Percentiles rank a stretch among this genome's conserved stretches.
These are phyloP conservation scores for Kwoniella shivajii DNA, from an alignment of 1,284 basidiomycete genomes.

Conservation along the genomic window DNA sequence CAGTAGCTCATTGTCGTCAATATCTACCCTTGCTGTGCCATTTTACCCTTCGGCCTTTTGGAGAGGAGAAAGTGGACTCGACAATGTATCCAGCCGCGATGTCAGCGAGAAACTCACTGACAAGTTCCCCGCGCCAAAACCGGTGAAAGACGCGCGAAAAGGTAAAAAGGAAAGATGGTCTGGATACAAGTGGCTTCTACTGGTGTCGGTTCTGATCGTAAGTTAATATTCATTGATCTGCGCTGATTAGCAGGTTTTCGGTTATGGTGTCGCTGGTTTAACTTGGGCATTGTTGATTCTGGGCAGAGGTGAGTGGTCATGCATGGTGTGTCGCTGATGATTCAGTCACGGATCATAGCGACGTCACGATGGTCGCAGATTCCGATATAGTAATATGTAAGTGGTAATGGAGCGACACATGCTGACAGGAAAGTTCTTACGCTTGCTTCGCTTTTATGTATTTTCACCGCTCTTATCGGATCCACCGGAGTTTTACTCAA, in stretches of 20 bases:
- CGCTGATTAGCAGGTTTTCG: constrained; percentile 20
- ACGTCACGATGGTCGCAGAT: constrained; percentile 33
- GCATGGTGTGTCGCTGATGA: constrained; percentile 2
- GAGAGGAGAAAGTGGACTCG: neutral
- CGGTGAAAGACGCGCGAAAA: constrained; percentile 1
- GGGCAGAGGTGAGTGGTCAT: constrained; percentile 14
- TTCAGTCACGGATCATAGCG: constrained; percentile 21
- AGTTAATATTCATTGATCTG: constrained; percentile 2
- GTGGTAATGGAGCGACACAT: constrained; percentile 6
- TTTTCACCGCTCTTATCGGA: constrained; percentile 39
- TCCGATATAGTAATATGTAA: constrained; percentile 34
- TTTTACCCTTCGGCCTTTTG: constrained; percentile 11
- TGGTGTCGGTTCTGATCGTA: constrained; percentile 26
- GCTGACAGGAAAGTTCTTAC: constrained; percentile 30
- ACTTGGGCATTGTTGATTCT: constrained; percentile 27
- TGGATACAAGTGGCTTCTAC: constrained; percentile 21
- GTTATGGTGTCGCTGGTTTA: constrained; percentile 26
- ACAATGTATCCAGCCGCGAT: constrained; percentile 6
- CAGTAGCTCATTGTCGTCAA: constrained; percentile 5
- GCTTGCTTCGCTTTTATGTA: constrained; percentile 34
- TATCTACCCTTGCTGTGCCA: constrained; percentile 11
- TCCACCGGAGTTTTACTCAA: constrained; percentile 44
- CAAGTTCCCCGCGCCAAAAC: constrained; percentile 23
- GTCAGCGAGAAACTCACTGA: constrained; percentile 24
- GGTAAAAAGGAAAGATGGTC: constrained; percentile 22